phyloP scores from a whole-genome alignment of 2,329 filamentous ascomycete species.

The Emergomyces africanus region DNA sequence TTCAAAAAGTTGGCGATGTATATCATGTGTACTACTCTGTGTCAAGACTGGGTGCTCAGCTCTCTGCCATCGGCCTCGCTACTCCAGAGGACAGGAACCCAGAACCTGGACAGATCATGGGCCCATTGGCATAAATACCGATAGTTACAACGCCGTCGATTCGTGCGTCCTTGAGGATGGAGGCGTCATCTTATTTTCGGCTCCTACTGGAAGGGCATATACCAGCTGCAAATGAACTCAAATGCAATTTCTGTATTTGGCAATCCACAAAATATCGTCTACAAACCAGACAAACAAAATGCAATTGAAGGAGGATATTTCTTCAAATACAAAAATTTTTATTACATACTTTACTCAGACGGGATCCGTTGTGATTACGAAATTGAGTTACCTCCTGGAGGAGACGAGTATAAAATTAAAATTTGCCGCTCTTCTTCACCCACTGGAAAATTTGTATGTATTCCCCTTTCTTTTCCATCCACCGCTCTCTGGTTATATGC shows the following conservation, averaged over 20 bases:
- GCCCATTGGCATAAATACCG: conserved; percentile 24
- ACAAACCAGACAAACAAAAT: conserved; percentile 38
- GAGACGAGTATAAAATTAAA: conserved; percentile 53
- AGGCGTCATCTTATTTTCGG: conserved; percentile 45
- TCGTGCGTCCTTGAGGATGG: conserved; percentile 37
- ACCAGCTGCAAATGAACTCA: conserved; percentile 42
- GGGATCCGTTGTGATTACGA: conserved; percentile 52
- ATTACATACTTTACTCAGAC: conserved; percentile 51
- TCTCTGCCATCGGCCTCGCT: conserved; percentile 49
- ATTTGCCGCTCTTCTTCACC: conserved; percentile 42
- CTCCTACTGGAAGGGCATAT: conserved; percentile 56
- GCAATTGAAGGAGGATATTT: conserved; percentile 46
- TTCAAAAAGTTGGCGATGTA: conserved; percentile 40
- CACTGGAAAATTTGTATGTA: background rate
- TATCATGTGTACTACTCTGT: conserved; percentile 58
- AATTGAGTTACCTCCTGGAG: conserved; percentile 36
- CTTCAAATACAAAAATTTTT: conserved; percentile 43
- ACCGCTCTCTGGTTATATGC: background rate
- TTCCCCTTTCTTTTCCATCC: background rate
- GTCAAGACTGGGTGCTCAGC: conserved; percentile 48
- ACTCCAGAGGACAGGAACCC: conserved; percentile 29
- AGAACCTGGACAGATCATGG: conserved; percentile 24
- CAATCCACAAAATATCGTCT: conserved; percentile 39
- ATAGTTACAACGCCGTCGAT: conserved; percentile 49
- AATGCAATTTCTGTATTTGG: conserved; percentile 4